A percentile compares a stretch with the other conserved stretches of the same genome.
These are phyloP conservation scores for Chlamydomonas schloesseri DNA, from an alignment of 139 green algal genomes.

Conservation along the genomic window DNA sequence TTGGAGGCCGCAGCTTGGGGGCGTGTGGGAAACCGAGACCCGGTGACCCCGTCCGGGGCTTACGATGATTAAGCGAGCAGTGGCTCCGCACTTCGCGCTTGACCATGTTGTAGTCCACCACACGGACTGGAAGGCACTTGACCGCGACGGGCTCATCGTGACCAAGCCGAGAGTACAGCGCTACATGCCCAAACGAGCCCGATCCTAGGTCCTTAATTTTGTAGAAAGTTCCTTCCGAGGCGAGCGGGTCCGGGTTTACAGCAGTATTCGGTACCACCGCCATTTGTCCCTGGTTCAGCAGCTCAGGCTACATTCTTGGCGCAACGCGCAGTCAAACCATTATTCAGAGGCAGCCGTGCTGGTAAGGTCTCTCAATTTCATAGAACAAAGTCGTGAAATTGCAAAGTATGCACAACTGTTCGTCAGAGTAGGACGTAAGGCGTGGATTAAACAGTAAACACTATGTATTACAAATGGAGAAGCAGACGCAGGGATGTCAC, in stretches of 20 bases:
- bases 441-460: no score
- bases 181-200: conserved; percentile 16
- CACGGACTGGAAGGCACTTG: not conserved
- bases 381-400: no score
- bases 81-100: conserved; percentile 33
- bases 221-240: not conserved
- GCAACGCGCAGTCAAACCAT: not conserved
- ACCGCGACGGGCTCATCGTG: not conserved
- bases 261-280: not conserved
- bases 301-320: not conserved
- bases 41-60: no score
- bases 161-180: not conserved
- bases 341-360: not conserved
- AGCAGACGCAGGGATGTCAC: no score
- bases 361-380: no score
- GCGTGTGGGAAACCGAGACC: no score
- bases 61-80: conserved; percentile 37
- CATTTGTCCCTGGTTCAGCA: no score
- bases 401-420: no score
- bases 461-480: no score
- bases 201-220: not conserved
- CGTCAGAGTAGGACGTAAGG: no score
- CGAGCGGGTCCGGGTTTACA: not conserved
- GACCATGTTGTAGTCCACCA: conserved; percentile 27
- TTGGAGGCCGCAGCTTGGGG: no score